Percentiles rank a stretch among this genome's conserved stretches.
phyloP scores from a whole-genome alignment of 495 filamentous ascomycete species.

The Pyrenopolyporus hunteri region DNA sequence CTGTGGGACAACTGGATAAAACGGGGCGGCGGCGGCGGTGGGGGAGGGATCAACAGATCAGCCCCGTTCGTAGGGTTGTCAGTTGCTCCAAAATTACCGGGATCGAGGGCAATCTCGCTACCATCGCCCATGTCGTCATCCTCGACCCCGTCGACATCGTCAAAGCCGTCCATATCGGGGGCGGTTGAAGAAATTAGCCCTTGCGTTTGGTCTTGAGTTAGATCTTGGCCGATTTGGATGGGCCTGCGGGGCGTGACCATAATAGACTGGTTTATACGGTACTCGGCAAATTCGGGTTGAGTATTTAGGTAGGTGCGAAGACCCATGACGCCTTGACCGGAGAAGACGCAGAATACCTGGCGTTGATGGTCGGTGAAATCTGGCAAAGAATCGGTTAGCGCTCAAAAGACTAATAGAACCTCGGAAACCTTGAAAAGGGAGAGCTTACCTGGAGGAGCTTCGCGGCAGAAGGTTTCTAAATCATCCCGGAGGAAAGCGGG shows the following conservation, averaged over 20 bases:
- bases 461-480: conserved; percentile 80
- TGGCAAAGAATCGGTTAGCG: conserved; percentile 46
- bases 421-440: not conserved
- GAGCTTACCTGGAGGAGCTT: conserved; percentile 72
- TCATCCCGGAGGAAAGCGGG: conserved; percentile 78
- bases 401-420: not conserved
- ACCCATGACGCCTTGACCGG: conserved; percentile 77
- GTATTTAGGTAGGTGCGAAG: conserved; percentile 80
- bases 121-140: conserved; percentile 55
- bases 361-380: conserved; percentile 97
- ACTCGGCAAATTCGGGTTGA: conserved; percentile 42
- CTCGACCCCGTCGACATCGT: conserved; percentile 48
- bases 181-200: not conserved
- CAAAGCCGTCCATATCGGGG: conserved; percentile 43
- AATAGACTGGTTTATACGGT: conserved; percentile 7
- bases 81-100: conserved; percentile 20
- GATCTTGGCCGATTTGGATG: conserved; percentile 16
- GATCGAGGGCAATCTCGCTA: conserved; percentile 50
- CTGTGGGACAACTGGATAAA: not conserved
- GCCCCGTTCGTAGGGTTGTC: conserved; percentile 9
- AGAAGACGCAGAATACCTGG: conserved; percentile 96
- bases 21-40: conserved; percentile 13
- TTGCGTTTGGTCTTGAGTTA: conserved; percentile 19
- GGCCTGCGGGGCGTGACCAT: conserved; percentile 9
- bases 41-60: conserved; percentile 20